Evolutionary conservation across 495 filamentous ascomycete genomes (phyloP), one percentile per base, ranked within the genome.

Genomic region (Podospora tetraspora): DNA sequence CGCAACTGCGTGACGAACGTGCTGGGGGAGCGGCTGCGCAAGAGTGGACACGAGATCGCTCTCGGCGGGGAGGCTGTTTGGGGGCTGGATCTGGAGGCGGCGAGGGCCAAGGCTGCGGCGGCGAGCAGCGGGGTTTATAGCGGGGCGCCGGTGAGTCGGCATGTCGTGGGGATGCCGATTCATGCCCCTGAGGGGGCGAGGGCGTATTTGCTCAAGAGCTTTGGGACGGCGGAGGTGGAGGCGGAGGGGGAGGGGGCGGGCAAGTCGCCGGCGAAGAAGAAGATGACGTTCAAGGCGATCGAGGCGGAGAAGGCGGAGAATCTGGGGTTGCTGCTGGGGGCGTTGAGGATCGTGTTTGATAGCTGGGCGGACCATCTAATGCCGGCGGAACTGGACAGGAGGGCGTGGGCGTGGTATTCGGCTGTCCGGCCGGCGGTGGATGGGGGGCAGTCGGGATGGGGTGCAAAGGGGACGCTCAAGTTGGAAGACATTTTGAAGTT

Each of bases 361-460:
- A 92, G 89, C 56, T 95, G 92, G 92, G 82, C 83, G 0, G 77
- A 81, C 22, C 78, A 83, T 34, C 73, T 93, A 9, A 78, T 75
- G 21, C 74, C 77, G 1, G 78, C 84, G 5, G 91, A 96, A 70
- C 80, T 94, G 43, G 91, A 95, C 73, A 80, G 83, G 68, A 82
- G 89, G 63, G 89, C 91, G 29, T 96, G 92, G 92, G 76, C 81
- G 27, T 95, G 92, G 92, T 96, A 96, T 76, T 78, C 89, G 2
- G 83, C 82, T 27, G 89, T 93, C 9, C 80, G 92, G 62, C 92
- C 92, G 0, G 87, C 88, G 0, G 89, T 95, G 3, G 88, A 90
- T 66, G 77, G 80, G 61, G 92, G 92, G 1, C 86, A 84, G 61
- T 86, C 83, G 56, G 92, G 92, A 3, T 94, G 92, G 92, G 92